Percentiles rank a stretch among this genome's conserved stretches.
These are phyloP conservation scores for Eucalyptus fibrosa DNA, from an alignment of 345 rosid species.

Conservation along the genomic window DNA sequence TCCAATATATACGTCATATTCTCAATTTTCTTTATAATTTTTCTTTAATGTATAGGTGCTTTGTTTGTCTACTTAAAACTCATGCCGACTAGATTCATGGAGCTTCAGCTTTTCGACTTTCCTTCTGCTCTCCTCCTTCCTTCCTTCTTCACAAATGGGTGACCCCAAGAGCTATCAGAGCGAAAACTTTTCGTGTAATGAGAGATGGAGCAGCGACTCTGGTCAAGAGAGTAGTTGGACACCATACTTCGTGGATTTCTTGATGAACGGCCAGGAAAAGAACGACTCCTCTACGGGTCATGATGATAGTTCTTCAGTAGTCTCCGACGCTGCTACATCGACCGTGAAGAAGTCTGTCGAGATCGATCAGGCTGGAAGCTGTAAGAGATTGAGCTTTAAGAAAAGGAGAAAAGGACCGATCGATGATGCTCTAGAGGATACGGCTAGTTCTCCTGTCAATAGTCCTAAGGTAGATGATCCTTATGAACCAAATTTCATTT, in stretches of 20 bases:
- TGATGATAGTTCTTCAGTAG: neutral
- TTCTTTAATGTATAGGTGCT: neutral
- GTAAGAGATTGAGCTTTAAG: neutral
- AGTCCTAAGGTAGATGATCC: conserved; percentile 27
- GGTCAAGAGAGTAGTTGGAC: conserved; percentile 57
- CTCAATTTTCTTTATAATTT: neutral
- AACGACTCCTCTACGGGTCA: neutral
- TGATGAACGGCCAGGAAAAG: neutral
- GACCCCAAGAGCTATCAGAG: neutral
- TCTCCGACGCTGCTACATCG: conserved; percentile 38
- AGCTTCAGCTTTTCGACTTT: neutral
- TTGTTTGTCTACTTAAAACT: neutral
- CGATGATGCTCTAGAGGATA: conserved; percentile 48
- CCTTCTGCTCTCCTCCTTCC: neutral
- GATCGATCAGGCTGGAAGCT: neutral
- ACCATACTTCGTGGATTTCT: conserved; percentile 38
- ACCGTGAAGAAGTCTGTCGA: neutral
- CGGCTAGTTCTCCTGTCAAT: conserved; percentile 41
- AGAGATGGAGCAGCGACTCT: neutral
- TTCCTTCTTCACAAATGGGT: neutral
- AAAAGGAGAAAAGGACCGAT: neutral
- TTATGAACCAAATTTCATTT: neutral
- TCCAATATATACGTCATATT: neutral
- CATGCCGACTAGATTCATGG: neutral
- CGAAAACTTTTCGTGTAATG: neutral